Conservation (phyloP, 441 rosid genomes). For the Erysimum cheiri region DNA sequence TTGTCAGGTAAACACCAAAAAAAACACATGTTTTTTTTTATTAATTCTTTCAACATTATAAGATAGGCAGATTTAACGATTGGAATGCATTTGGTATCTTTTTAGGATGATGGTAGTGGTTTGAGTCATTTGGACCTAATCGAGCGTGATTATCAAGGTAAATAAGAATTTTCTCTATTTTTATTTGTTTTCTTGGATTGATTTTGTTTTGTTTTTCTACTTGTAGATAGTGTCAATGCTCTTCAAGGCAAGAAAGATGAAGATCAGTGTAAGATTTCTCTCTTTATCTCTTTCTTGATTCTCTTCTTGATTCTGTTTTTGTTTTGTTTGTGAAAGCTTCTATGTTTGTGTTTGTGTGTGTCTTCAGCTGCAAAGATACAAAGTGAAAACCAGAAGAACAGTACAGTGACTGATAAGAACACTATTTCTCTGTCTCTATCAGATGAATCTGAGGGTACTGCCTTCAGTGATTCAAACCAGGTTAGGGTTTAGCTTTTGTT, state of each 20-base stretch:
- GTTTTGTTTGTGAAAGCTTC: background rate
- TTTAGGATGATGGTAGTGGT: slow-evolving; percentile 39
- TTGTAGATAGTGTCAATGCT: slow-evolving; percentile 31
- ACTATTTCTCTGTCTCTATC: slow-evolving; percentile 38
- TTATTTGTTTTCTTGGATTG: slow-evolving; percentile 9
- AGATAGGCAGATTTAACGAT: background rate
- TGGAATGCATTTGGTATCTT: background rate
- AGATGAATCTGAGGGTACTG: slow-evolving; percentile 13
- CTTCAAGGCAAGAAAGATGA: slow-evolving; percentile 33
- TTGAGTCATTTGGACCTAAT: slow-evolving; percentile 35
- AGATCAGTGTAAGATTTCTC: slow-evolving; percentile 37
- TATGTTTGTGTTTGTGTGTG: slow-evolving; percentile 27
- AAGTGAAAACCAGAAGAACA: slow-evolving; percentile 37
- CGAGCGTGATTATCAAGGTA: slow-evolving; percentile 43
- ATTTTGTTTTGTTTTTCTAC: background rate
- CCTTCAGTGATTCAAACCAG: slow-evolving; percentile 20
- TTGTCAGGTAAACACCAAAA: slow-evolving; percentile 36
- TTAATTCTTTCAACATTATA: background rate
- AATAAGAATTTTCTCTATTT: background rate
- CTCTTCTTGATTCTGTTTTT: background rate
- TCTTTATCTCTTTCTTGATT: background rate
- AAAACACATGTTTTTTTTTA: too few relatives aligned
- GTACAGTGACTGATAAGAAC: slow-evolving; percentile 36
- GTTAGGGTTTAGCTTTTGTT: slow-evolving; percentile 23
- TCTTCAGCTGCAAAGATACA: slow-evolving; percentile 36